Percentiles rank a stretch among this genome's conserved stretches.
Conservation (phyloP, 345 rosid species). For the Euphorbia pulcherrima region DNA sequence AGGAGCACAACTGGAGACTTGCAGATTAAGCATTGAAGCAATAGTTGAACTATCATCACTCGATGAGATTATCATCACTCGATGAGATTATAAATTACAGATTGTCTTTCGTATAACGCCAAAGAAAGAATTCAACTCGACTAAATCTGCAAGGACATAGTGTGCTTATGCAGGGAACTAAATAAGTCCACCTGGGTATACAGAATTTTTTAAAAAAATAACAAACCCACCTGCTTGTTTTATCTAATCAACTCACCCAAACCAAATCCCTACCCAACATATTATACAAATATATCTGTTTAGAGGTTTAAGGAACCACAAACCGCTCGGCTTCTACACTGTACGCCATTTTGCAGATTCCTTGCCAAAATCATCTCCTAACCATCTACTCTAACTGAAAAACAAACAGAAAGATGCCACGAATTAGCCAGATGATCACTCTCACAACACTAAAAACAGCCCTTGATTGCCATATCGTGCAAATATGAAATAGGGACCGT, state of each 20-base stretch:
- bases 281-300: conserved; percentile 40
- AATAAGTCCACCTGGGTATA: conserved; percentile 4
- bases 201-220: not conserved
- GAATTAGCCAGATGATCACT: not conserved
- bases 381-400: conserved; percentile 34
- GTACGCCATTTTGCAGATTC: conserved; percentile 31
- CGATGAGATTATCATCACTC: conserved; percentile 25
- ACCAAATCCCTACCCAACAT: conserved; percentile 27
- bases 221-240: conserved; percentile 23
- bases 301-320: conserved; percentile 17
- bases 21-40: no score
- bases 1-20: no score
- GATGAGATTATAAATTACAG: conserved; percentile 36
- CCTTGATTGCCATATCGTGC: no score
- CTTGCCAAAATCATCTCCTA: conserved; percentile 10
- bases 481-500: no score
- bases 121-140: conserved; percentile 48
- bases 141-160: conserved; percentile 29
- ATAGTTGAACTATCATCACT: conserved; percentile 12
- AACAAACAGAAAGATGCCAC: not conserved
- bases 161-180: conserved; percentile 16
- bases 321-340: conserved; percentile 22
- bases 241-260: conserved; percentile 24
- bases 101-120: conserved; percentile 22
- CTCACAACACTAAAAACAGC: no score